Evolutionary conservation across 345 rosid genomes (phyloP), one percentile per base, ranked within the genome.

Genomic region (Gynandropsis gynandra): DNA sequence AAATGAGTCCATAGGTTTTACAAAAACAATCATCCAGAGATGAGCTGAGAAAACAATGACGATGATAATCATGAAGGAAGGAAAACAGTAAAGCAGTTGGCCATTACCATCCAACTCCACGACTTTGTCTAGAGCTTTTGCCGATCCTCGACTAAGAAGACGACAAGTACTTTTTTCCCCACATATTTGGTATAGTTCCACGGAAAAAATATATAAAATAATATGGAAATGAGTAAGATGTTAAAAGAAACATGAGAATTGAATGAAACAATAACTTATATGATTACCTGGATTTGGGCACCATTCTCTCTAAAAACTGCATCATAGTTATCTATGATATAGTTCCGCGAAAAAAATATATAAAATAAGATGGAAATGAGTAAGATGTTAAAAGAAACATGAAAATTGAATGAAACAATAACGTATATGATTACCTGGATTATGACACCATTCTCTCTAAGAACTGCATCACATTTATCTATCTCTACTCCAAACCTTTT

Each of bases 91-190:
- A 17, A 52, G n/a, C 17, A 58, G 24, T 47, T 41, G 27, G 46
- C 15, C 45, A 45, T 57, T 83, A 93, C 99, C 94, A 74, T 88
- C 97, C 56, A 93, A 79, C 71, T 88, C 99, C 46, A 81, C 92
- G 64, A 93, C 97, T 74, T 93, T 88, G 69, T 93, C 99, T 44
- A 85, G 93, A 58, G 99, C 97, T 85, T 93, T 88, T 42, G 99
- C 94, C 61, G 97, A 83, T 48, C 95, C 97, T 65, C 97, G 72
- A 52, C 83, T 93, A 63, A 93, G 97, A 74, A 93, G 95, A 29
- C 87, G 92, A 56, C 88, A 88, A 55, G 83, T 72, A 47, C 95
- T 81, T 88, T 93, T 73, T 70, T 81, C 24, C 97, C 97, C 15
- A 81, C 95, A 40, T 78, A 74, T 42, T 85, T 81, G 8, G 80